Evolutionary conservation across 306 rosid species (phyloP).

Genomic region (Cicer chorassanicum): DNA sequence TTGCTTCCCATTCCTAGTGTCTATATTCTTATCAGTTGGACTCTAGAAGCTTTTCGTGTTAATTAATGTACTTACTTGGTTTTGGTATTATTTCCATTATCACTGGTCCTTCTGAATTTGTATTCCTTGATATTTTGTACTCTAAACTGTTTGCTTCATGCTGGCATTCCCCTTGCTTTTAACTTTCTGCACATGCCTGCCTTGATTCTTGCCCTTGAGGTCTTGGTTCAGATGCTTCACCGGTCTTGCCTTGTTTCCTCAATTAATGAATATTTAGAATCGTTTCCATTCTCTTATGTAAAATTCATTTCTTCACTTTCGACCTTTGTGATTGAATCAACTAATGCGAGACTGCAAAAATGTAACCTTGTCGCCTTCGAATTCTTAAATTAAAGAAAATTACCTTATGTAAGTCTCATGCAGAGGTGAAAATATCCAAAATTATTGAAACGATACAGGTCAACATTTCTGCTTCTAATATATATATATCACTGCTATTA

Average conservation of each 20-base stretch:
- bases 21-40: not conserved
- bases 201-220: slow-evolving; percentile 5
- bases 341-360: slow-evolving; percentile 35
- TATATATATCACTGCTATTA: no score
- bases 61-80: not conserved
- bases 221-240: no score
- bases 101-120: not conserved
- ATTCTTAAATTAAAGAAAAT: slow-evolving; percentile 14
- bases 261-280: slow-evolving; percentile 30
- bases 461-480: no score
- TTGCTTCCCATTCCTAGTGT: not conserved
- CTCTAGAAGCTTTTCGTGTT: not conserved
- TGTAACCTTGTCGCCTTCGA: slow-evolving; percentile 1
- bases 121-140: not conserved
- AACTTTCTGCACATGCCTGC: not conserved
- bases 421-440: no score
- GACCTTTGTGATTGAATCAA: slow-evolving; percentile 35
- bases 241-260: not conserved
- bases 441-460: no score
- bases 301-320: slow-evolving; percentile 37
- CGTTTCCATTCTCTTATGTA: slow-evolving; percentile 16
- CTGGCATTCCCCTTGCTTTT: slow-evolving; percentile 36
- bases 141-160: slow-evolving; percentile 1
- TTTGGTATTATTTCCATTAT: slow-evolving; percentile 12
- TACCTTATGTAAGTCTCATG: not conserved